Evolutionary conservation across 2,329 filamentous ascomycete species (phyloP).

Genomic region (Ceratocystis diversiconidia): DNA sequence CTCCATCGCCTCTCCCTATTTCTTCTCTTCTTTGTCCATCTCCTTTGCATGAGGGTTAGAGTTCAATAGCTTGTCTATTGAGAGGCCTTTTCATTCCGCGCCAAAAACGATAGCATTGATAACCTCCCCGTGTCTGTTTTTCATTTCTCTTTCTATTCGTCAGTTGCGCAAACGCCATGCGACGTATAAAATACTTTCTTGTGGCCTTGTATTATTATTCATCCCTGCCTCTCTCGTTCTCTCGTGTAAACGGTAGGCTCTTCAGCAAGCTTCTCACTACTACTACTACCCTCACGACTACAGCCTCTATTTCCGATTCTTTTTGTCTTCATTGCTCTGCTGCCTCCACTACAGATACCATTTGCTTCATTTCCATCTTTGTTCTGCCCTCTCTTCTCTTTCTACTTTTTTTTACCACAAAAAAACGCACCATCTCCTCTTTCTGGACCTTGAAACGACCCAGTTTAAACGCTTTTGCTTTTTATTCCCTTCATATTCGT

Average conservation of each 20-base stretch:
- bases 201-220: background rate
- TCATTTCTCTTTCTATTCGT: background rate
- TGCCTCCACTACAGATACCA: background rate
- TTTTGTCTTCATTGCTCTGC: background rate
- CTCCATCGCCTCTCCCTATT: background rate
- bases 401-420: constrained; percentile 12
- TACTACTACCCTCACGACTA: background rate
- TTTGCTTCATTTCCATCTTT: background rate
- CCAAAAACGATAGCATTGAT: background rate
- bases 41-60: background rate
- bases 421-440: constrained; percentile 18
- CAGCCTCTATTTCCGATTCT: background rate
- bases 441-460: constrained; percentile 3
- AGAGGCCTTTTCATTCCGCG: background rate
- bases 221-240: background rate
- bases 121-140: background rate
- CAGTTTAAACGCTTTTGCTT: background rate
- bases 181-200: background rate
- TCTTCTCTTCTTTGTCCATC: background rate
- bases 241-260: background rate
- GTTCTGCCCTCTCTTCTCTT: background rate
- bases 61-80: background rate
- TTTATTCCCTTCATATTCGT: constrained; percentile 1
- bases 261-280: background rate
- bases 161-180: background rate